Base-by-base conservation (phyloP, 305 asterid species). In the Rubia peregrina region DNA sequence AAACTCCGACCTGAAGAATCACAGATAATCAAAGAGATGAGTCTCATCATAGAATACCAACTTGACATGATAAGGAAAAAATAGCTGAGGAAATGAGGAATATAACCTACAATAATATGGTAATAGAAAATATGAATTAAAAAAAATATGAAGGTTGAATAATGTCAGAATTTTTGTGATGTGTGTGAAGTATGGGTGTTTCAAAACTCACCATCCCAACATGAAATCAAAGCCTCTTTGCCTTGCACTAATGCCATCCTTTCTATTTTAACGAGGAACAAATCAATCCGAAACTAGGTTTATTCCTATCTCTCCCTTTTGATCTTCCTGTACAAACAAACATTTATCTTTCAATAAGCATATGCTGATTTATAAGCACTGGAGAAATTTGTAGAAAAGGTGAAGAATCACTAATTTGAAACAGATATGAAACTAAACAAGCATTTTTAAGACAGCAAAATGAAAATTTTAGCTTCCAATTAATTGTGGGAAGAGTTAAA, bases 1-100 rank as follows among this genome's bases (percentile, higher is more conserved):
- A 92, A 48, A 92, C 80, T 30, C 98, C 98, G 75, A 90, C 96
- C 98, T 92, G 76, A 70, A 16, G 16, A 46, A 67, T 51, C 49
- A 49, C 24, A 63, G 67, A 22, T 11, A 36, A 67, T 46, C 60
- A 49, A 16, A 55, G 12, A 71, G 14, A 36, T 55, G 13, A 16
- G 8, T 57, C 53, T 30, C 44, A 61, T 24, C 76, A 17, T 42
- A 1, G 17, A 59, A 57, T 43, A 26, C 42, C 38, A 22, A 49
- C 9, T 38, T n/a, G 51, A 22, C 9, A 49, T 61, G 24, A 30
- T 17, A 49, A 36, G 13, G 6, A 19, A 70, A 57, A 24, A 43
- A n/a, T 12, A 55, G 22, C 21, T 6, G 42, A 36, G 67, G 51
- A 22, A 30, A 7, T 62, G 30, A 61, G 42, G 26, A 26, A 44